Evolutionary conservation across 768 basidiomycete genomes (phyloP).

Genomic region (Suillus sp.): DNA sequence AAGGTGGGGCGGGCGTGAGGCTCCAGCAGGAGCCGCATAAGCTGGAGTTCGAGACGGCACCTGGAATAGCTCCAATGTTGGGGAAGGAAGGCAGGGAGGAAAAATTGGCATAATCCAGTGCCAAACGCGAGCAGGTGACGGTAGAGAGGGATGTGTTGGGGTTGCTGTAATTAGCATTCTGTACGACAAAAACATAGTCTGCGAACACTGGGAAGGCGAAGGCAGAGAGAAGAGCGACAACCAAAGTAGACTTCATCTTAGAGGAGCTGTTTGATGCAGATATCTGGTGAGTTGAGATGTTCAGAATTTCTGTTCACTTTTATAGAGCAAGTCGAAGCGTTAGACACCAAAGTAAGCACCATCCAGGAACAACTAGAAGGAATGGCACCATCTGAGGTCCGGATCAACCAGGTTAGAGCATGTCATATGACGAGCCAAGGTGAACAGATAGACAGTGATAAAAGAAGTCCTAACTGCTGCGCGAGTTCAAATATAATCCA

Average conservation of each 20-base stretch:
- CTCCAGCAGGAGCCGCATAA: slow-evolving; percentile 15
- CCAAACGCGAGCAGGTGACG: slow-evolving; percentile 22
- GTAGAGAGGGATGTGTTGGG: slow-evolving; percentile 7
- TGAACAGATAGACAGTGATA: no score
- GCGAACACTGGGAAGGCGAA: background rate
- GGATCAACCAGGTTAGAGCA: background rate
- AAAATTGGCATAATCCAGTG: slow-evolving; percentile 18
- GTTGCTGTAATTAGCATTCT: slow-evolving; percentile 10
- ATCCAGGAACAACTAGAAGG: background rate
- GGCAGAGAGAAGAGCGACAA: slow-evolving; percentile 14
- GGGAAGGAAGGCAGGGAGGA: slow-evolving; percentile 15
- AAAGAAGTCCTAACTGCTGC: background rate
- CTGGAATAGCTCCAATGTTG: slow-evolving; percentile 12
- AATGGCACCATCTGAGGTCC: background rate
- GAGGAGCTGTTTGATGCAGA: background rate
- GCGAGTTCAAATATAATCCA: no score
- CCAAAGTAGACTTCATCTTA: slow-evolving; percentile 8
- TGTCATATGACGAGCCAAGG: background rate
- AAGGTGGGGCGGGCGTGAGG: slow-evolving; percentile 2
- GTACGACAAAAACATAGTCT: slow-evolving; percentile 2
- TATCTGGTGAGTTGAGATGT: background rate
- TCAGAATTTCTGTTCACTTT: background rate
- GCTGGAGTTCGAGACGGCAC: background rate
- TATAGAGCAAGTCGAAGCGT: background rate
- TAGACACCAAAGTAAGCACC: background rate